Evolutionary conservation across 179 eudicot genomes (phyloP).

Genomic region (Beta lomatogona): DNA sequence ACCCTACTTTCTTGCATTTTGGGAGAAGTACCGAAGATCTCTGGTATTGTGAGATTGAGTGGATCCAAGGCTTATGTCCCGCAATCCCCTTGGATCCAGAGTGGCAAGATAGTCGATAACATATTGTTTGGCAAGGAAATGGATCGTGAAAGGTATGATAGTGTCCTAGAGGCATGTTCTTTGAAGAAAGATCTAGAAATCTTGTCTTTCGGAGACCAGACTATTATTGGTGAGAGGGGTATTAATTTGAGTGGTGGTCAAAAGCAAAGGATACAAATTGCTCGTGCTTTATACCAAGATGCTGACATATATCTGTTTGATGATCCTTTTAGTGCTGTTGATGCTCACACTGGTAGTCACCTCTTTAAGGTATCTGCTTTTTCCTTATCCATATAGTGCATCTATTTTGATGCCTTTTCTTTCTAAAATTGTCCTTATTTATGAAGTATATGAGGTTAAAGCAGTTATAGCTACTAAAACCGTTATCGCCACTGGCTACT

Average conservation of each 20-base stretch:
- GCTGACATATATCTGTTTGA: conserved; percentile 66
- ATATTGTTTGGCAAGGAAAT: conserved; percentile 63
- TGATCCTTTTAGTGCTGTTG: conserved; percentile 76
- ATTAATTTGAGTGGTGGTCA: conserved; percentile 44
- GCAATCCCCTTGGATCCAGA: conserved; percentile 75
- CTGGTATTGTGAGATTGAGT: conserved; percentile 49
- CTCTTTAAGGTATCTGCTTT: conserved; percentile 47
- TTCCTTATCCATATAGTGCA: neutral
- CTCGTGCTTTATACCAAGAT: conserved; percentile 64
- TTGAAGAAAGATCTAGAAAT: conserved; percentile 60
- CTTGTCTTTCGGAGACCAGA: conserved; percentile 61
- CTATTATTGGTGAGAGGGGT: conserved; percentile 63
- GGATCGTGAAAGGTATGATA: conserved; percentile 44
- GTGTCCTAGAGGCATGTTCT: conserved; percentile 61
- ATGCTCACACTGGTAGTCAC: conserved; percentile 71
- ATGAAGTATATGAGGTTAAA: neutral
- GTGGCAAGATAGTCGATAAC: conserved; percentile 63
- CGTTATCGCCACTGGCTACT: neutral
- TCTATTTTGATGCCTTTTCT: neutral
- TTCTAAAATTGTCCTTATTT: neutral
- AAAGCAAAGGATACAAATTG: conserved; percentile 51
- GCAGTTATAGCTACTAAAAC: neutral
- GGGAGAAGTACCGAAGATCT: conserved; percentile 68
- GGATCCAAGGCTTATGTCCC: conserved; percentile 71
- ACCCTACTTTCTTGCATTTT: conserved; percentile 70